Base-by-base conservation (phyloP, 1,284 basidiomycete genomes). In the Trametes versicolor region DNA sequence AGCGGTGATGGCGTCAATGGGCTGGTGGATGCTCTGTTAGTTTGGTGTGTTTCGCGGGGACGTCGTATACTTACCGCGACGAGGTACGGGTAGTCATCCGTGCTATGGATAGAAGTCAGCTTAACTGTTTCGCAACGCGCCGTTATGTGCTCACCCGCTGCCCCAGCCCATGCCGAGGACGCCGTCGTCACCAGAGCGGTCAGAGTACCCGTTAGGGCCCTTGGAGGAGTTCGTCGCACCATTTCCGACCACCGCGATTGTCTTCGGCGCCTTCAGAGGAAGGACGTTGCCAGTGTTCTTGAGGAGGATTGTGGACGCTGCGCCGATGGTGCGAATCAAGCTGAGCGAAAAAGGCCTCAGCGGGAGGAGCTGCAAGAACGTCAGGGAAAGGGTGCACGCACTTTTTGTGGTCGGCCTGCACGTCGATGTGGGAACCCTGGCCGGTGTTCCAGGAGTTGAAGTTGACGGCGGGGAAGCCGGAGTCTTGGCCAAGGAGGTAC, bases 271-370 rank as follows among this genome's bases (percentile, higher is more conserved):
- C 0, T 78, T 80, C n/a, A 93, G 77, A 2, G 92, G 92, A 0
- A 95, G 79, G 1, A 80, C 78, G 4, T 77, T 76, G 48, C 83
- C 80, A 1, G 72, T 74, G 75, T 95, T 95, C 80, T 94, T 94
- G 56, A 95, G 81, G 27, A 96, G 79, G 8, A 94, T 88, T 1
- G 87, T 90, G 0, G 88, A 89, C 0, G 90, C 87, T 0, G 84
- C 84, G n/a, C 86, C 91, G 45, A 94, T 87, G 54, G 86, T 79
- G 12, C 89, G 84, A 45, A 92, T 89, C 15, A 90, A 68, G 49
- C 86, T 89, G 23, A 6, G n/a, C 29, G 29, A 3, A 32, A n/a
- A 39, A 21, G 9, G 21, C 10, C 2, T 39, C 2, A 6, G 23
- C 43, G 32, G 34, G 19, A 10, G 37, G 25, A 3, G 4, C 6